Base-by-base conservation (phyloP, 2,329 filamentous ascomycete species). In the Curvularia spicifera region DNA sequence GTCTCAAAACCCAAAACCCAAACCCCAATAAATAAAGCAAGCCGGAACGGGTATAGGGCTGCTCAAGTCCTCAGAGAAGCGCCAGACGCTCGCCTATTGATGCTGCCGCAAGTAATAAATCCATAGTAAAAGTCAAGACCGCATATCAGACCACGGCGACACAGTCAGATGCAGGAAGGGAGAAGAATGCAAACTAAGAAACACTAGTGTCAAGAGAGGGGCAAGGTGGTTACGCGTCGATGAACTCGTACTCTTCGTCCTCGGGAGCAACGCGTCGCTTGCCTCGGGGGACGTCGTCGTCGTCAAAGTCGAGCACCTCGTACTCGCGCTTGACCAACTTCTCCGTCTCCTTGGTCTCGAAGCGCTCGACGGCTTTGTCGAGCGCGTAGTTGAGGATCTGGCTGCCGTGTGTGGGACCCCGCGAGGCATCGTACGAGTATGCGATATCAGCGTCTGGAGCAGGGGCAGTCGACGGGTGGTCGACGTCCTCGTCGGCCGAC, bases 251-350 rank as follows among this genome's bases (percentile, higher is more conserved):
- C 53, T 79, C 77, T 42, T 76, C 76, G 42, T 78, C 77, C 60
- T 78, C 77, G 12, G 68, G 63, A 22, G 71, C 67, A 44, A 71
- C 56, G 22, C 72, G 74, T 63, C 69, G 68, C 68, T 74, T 75
- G 42, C 68, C 59, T 33, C 59, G 65, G 20, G 71, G 70, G 7
- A 15, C 29, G 20, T 71, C 67, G 64, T 78, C 78, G 59, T 53
- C 58, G 20, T 78, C 68, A 15, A 70, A 63, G 51, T 81, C 81
- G 64, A 78, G 82, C 66, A 79, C 80, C 69, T 87, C 85, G 66
- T 87, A 88, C 76, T 87, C 85, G 55, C 81, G 80, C 76, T 82
- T 84, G 71, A 86, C 82, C 47, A 88, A 72, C 76, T 85, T 85
- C 74, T 86, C 83, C 2, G 84, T 87, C 75, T 85, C 82, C 66